phyloP scores from a whole-genome alignment of 345 rosid species.

The Gossypium rotundifolium region DNA sequence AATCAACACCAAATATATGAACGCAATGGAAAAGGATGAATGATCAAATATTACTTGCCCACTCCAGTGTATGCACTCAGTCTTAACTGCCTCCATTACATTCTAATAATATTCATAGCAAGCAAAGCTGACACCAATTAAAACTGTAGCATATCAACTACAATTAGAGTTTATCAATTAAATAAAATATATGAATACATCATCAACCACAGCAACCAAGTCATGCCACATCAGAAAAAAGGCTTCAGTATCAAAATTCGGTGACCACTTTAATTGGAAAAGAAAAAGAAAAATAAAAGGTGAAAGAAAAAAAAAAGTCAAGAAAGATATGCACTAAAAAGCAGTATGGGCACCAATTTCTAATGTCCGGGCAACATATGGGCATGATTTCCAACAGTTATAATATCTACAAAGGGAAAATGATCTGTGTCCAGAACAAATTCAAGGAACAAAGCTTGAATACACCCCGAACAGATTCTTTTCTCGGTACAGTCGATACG shows the following conservation, averaged over 20 bases:
- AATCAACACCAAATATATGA: background rate
- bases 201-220: constrained; percentile 19
- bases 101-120: background rate
- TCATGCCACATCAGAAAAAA: constrained; percentile 23
- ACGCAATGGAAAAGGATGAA: background rate
- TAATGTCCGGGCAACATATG: constrained; percentile 28
- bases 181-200: constrained; percentile 11
- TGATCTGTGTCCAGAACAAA: constrained; percentile 36
- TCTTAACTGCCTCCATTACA: background rate
- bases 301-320: constrained; percentile 19
- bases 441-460: constrained; percentile 28
- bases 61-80: background rate
- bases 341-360: constrained; percentile 28
- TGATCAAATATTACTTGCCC: background rate
- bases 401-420: constrained; percentile 50
- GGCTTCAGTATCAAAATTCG: constrained; percentile 24
- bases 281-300: constrained; percentile 20
- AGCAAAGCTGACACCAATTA: background rate
- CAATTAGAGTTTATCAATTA: constrained; percentile 17
- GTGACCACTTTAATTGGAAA: constrained; percentile 22
- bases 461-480: constrained; percentile 23
- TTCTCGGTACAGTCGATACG: constrained; percentile 25
- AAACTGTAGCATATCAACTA: constrained; percentile 16
- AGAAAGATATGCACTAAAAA: constrained; percentile 32
- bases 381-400: constrained; percentile 41